Evolutionary conservation across 139 green algal species (phyloP), one percentile per base, ranked within the genome.

Genomic region (Deuterostichococcus epilithicus): DNA sequence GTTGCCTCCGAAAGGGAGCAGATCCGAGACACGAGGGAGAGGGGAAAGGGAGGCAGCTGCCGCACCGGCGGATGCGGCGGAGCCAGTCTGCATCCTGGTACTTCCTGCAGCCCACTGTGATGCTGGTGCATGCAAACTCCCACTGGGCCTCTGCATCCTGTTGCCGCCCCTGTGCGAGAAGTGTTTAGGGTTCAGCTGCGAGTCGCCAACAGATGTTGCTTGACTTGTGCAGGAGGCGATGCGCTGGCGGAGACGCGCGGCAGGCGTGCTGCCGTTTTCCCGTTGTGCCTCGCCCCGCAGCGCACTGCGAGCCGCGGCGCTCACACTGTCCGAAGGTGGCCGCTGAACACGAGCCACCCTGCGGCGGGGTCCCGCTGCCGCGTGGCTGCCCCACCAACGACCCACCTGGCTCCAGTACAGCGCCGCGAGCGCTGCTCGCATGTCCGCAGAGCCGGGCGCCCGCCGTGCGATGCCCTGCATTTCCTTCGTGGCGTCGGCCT

Each of bases 11-110:
- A n/a, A 60, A 23, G 45, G 20, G 15, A 74, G 1, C 39, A 66
- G 23, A 28, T 44, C 25, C 63, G 44, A 38, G 37, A 0, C n/a
- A 52, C n/a, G n/a, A 6, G 4, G 32, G 13, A 23, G 32, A 47
- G 52, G 6, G 26, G n/a, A 26, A 33, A 44, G 44, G 35, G 26
- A 30, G 28, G 71, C 3, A n/a, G 33, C 45, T 63, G 68, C 66
- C 45, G 39, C 89, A 93, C 38, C 91, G 82, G 8, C 91, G 79
- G n/a, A 97, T 90, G 25, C 78, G 68, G 0, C 4, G 0, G 75
- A 97, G 76, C 92, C 92, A 97, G 45, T 96, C 90, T 15, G 37
- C 3, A 72, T 96, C 92, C 45, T 80, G 58, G 68, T 96, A 97
- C 58, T 91, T 88, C 37, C 33, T 74, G 87, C 92, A 97, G 1